These are phyloP conservation scores for Talaromyces liani DNA, from an alignment of 495 filamentous ascomycete genomes.

Conservation along the genomic window DNA sequence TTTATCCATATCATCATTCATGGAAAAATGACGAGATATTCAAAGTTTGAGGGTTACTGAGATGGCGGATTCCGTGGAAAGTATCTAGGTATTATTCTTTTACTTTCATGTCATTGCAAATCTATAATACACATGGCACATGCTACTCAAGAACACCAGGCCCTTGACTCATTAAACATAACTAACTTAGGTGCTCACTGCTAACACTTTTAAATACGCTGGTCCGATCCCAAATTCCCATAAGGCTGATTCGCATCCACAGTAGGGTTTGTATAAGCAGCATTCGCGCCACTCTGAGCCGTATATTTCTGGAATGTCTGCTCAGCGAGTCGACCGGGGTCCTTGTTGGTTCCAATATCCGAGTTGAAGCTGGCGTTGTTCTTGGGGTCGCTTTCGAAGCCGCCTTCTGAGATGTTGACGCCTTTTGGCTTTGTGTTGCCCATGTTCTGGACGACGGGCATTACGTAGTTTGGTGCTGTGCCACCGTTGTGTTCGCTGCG, in stretches of 20 bases:
- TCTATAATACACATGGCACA: not conserved
- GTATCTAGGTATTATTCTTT: not conserved
- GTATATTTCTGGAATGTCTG: constrained; percentile 34
- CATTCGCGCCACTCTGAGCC: constrained; percentile 31
- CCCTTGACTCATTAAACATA: not conserved
- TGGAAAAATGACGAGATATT: not conserved
- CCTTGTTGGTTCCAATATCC: constrained; percentile 53
- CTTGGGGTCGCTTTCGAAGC: constrained; percentile 34
- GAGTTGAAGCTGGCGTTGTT: constrained; percentile 53
- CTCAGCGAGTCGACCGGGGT: constrained; percentile 53
- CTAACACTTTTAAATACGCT: constrained; percentile 24
- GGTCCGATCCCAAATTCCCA: constrained; percentile 31
- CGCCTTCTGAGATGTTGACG: constrained; percentile 48
- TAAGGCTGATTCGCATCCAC: constrained; percentile 15
- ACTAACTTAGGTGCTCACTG: too few species aligned
- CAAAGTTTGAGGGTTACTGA: not conserved
- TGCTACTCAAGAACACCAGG: not conserved
- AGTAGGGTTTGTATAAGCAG: constrained; percentile 19
- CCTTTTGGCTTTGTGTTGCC: constrained; percentile 45
- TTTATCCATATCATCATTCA: too few species aligned
- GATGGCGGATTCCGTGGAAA: not conserved
- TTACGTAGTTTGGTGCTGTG: constrained; percentile 39
- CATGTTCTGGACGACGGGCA: constrained; percentile 23
- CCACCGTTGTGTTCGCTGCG: constrained; percentile 21
- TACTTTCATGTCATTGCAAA: not conserved